Percentiles rank a stretch among this genome's conserved stretches.
Conservation (phyloP, 2,329 filamentous ascomycete genomes). For the Dichotomopilus funicola region DNA sequence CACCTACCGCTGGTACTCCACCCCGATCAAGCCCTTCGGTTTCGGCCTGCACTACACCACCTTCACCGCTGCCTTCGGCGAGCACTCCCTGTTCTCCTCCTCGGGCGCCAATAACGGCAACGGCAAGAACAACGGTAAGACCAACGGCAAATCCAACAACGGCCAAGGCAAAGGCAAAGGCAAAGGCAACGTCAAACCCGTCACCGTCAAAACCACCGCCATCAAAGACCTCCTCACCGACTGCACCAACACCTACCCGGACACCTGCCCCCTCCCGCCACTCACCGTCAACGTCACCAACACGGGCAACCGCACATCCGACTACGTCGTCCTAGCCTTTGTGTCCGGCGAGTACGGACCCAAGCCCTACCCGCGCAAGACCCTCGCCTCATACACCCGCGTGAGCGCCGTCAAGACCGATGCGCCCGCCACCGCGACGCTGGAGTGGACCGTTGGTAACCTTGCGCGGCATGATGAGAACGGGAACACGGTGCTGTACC, state of each 20-base stretch:
- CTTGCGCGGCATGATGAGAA: constrained; percentile 41
- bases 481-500: constrained; percentile 48
- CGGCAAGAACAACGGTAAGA: background rate
- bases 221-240: constrained; percentile 30
- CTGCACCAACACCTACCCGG: constrained; percentile 33
- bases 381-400: constrained; percentile 42
- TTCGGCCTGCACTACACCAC: constrained; percentile 51
- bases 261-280: constrained; percentile 37
- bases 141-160: background rate
- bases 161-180: background rate
- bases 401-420: constrained; percentile 32
- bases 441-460: constrained; percentile 41
- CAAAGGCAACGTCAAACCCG: background rate
- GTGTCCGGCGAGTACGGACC: constrained; percentile 38
- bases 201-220: constrained; percentile 12
- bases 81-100: constrained; percentile 18
- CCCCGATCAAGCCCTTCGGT: constrained; percentile 44
- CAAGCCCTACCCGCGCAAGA: constrained; percentile 44
- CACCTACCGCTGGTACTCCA: constrained; percentile 47
- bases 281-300: constrained; percentile 40
- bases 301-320: constrained; percentile 39
- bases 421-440: constrained; percentile 24
- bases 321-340: constrained; percentile 47
- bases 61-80: constrained; percentile 26
- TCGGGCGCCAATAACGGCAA: background rate